Evolutionary conservation across 164 flowering plant species (phyloP).

Genomic region (Dillenia turbinata): DNA sequence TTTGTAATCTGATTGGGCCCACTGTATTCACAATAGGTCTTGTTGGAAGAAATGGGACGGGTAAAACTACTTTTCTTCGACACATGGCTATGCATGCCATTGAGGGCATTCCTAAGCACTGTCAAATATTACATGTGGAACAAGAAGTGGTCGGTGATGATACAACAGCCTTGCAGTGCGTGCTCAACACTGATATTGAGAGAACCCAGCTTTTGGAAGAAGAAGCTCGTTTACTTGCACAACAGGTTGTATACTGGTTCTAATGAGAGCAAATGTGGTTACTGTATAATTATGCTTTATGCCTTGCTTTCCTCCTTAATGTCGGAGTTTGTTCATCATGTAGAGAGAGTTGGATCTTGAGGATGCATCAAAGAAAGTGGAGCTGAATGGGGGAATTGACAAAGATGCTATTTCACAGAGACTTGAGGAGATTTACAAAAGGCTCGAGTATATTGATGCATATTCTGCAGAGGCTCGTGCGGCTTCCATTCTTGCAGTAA

Average conservation of each 20-base stretch:
- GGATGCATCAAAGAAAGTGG: slow-evolving; percentile 32
- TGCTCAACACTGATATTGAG: slow-evolving; percentile 84
- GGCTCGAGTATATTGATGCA: slow-evolving; percentile 87
- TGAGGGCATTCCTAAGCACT: slow-evolving; percentile 91
- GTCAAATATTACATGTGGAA: slow-evolving; percentile 96
- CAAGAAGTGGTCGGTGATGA: slow-evolving; percentile 98
- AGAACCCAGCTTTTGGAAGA: slow-evolving; percentile 84
- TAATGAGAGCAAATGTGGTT: not conserved
- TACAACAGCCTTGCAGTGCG: slow-evolving; percentile 87
- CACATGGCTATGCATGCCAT: slow-evolving; percentile 98
- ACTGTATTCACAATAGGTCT: slow-evolving; percentile 47
- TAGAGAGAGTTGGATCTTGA: slow-evolving; percentile 74
- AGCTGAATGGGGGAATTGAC: slow-evolving; percentile 32
- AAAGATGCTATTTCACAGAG: slow-evolving; percentile 58
- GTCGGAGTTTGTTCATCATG: slow-evolving; percentile 8
- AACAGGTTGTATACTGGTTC: slow-evolving; percentile 52
- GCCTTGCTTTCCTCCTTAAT: not conserved
- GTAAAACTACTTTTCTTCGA: slow-evolving; percentile 95
- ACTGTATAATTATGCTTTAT: not conserved
- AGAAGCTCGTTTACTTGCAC: slow-evolving; percentile 64
- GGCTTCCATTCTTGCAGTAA: slow-evolving; percentile 93
- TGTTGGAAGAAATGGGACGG: slow-evolving; percentile 98
- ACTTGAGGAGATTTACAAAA: slow-evolving; percentile 84
- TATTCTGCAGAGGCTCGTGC: slow-evolving; percentile 95
- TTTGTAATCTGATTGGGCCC: not conserved